Conservation (phyloP, 768 basidiomycete genomes). For the Leccinum rimulosum region DNA sequence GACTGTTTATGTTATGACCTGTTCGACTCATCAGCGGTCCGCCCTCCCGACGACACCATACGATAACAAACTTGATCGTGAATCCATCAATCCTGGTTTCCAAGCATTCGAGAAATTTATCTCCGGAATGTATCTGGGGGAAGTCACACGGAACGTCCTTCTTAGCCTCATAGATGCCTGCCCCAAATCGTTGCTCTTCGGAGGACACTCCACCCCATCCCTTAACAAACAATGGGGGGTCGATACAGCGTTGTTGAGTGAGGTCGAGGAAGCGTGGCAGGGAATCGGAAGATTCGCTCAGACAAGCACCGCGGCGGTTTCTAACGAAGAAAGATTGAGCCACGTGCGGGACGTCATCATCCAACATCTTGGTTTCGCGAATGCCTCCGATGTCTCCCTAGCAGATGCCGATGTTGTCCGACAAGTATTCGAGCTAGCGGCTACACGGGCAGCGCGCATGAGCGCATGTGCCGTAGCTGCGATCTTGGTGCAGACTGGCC, state of each 20-base stretch:
- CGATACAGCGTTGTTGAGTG: slow-evolving; percentile 91
- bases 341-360: slow-evolving; percentile 60
- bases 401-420: slow-evolving; percentile 75
- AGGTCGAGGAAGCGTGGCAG: slow-evolving; percentile 75
- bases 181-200: slow-evolving; percentile 72
- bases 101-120: slow-evolving; percentile 99
- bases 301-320: background rate
- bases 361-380: slow-evolving; percentile 56
- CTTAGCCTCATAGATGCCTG: slow-evolving; percentile 77
- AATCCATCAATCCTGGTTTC: slow-evolving; percentile 88
- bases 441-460: slow-evolving; percentile 75
- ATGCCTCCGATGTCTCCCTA: slow-evolving; percentile 49
- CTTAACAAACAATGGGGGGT: slow-evolving; percentile 93
- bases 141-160: slow-evolving; percentile 84
- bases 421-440: slow-evolving; percentile 77
- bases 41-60: slow-evolving; percentile 85
- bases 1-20: background rate
- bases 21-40: slow-evolving; percentile 51
- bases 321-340: slow-evolving; percentile 40
- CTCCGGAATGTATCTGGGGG: slow-evolving; percentile 98
- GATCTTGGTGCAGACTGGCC: slow-evolving; percentile 77
- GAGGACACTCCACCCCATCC: slow-evolving; percentile 64
- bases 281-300: slow-evolving; percentile 34
- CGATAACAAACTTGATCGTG: slow-evolving; percentile 90
- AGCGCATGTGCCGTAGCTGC: slow-evolving; percentile 88